phyloP scores from a whole-genome alignment of 1,139 yeast species.

The Arxiozyma telluris region DNA sequence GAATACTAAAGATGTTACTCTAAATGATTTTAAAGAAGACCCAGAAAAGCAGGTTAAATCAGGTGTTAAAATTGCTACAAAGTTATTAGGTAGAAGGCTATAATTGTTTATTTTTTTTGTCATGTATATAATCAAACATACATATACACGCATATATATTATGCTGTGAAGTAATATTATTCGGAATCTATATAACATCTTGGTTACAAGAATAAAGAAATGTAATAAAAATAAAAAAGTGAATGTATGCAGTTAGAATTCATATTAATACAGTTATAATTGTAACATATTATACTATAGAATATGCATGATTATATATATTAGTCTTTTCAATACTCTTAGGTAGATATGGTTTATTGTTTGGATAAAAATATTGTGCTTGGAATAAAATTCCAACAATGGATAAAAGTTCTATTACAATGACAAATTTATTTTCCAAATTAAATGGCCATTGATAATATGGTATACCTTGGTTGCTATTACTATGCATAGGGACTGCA shows the following conservation, averaged over 20 bases:
- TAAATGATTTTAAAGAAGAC: constrained; percentile 53
- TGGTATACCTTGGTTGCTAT: background rate
- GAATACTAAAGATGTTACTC: constrained; percentile 42
- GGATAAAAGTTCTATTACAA: constrained; percentile 11
- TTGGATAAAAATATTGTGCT: constrained; percentile 19
- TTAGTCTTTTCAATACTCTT: constrained; percentile 4
- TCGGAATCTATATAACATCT: background rate
- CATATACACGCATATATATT: background rate
- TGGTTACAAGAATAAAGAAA: background rate
- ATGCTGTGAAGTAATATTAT: background rate
- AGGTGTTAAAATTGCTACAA: constrained; percentile 58
- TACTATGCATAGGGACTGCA: background rate
- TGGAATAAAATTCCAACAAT: constrained; percentile 19
- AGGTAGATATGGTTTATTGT: constrained; percentile 17
- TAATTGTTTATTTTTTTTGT: constrained; percentile 23
- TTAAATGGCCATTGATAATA: constrained; percentile 20
- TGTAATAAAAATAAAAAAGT: background rate
- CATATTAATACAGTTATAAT: no score
- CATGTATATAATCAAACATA: background rate
- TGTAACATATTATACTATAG: background rate
- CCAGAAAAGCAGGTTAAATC: constrained; percentile 50
- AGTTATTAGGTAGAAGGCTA: constrained; percentile 55
- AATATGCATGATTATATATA: background rate
- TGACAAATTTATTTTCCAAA: constrained; percentile 15
- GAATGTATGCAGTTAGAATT: no score